Conservation (phyloP, 2,329 filamentous ascomycete species). For the Phialocephala subalpina region DNA sequence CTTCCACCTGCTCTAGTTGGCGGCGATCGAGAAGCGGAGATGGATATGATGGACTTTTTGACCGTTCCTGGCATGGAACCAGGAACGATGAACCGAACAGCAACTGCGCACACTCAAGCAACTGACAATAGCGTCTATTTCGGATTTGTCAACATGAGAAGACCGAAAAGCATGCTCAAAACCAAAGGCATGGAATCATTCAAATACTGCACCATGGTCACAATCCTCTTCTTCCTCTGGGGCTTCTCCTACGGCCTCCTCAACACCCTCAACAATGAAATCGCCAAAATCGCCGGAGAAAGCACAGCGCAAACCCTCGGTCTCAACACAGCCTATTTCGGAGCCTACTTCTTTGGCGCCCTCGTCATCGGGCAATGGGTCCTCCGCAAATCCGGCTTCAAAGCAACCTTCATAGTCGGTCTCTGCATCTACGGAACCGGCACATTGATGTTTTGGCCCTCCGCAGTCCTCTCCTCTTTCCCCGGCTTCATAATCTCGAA, state of each 20-base stretch:
- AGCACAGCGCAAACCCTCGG: constrained; percentile 68
- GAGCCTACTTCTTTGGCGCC: constrained; percentile 74
- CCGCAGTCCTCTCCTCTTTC: constrained; percentile 76
- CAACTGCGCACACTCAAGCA: constrained; percentile 20
- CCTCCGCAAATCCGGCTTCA: constrained; percentile 76
- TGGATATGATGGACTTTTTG: constrained; percentile 41
- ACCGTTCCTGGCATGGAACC: constrained; percentile 34
- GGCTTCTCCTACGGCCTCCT: constrained; percentile 89
- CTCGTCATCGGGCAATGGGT: constrained; percentile 75
- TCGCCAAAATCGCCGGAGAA: constrained; percentile 66
- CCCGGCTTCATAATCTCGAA: constrained; percentile 78
- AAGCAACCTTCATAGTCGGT: constrained; percentile 81
- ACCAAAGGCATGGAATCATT: constrained; percentile 70
- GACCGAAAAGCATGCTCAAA: constrained; percentile 75
- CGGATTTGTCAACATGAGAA: constrained; percentile 77
- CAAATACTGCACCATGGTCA: constrained; percentile 78
- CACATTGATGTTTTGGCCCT: constrained; percentile 89
- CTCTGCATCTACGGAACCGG: constrained; percentile 77
- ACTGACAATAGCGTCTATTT: constrained; percentile 65
- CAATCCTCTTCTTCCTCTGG: constrained; percentile 87
- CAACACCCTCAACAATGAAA: constrained; percentile 79
- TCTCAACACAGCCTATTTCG: constrained; percentile 76
- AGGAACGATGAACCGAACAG: constrained; percentile 16
- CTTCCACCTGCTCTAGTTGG: constrained; percentile 23
- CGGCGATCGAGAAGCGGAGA: constrained; percentile 23